Conservation (phyloP, 331 rosid genomes). For the Malus hybrid region DNA sequence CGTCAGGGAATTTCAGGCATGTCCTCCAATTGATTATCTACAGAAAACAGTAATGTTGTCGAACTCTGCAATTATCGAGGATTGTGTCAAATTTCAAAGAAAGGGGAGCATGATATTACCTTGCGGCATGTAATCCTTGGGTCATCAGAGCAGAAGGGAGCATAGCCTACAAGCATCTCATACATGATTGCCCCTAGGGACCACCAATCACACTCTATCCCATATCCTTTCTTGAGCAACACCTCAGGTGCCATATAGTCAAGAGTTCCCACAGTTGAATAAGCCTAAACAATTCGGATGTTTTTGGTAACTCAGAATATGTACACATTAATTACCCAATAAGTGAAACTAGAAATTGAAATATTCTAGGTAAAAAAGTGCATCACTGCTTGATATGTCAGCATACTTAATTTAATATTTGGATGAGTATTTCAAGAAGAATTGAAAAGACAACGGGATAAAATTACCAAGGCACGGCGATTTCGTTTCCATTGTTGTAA, state of each 20-base stretch:
- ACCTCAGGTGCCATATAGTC: constrained; percentile 99
- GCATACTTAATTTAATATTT: neutral
- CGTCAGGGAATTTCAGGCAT: constrained; percentile 88
- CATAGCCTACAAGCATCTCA: constrained; percentile 95
- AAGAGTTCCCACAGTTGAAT: constrained; percentile 97
- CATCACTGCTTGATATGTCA: neutral
- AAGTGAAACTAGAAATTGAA: neutral
- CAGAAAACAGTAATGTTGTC: neutral
- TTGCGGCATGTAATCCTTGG: constrained; percentile 97
- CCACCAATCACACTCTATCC: constrained; percentile 99
- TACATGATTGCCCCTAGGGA: constrained; percentile 97
- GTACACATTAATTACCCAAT: neutral
- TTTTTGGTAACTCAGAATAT: neutral
- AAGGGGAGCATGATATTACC: constrained; percentile 39
- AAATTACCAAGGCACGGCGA: constrained; percentile 84
- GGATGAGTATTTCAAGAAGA: neutral
- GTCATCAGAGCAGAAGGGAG: constrained; percentile 98
- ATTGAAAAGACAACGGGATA: neutral
- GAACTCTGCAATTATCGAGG: constrained; percentile 6
- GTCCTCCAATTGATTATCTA: constrained; percentile 98
- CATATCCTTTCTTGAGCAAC: constrained; percentile 16
- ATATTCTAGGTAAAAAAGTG: neutral
- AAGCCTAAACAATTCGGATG: constrained; percentile 48
- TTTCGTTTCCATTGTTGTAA: constrained; percentile 93
- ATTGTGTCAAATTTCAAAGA: constrained; percentile 6